Evolutionary conservation across 2,329 filamentous ascomycete species (phyloP).

Genomic region (Ilyonectria sp.): DNA sequence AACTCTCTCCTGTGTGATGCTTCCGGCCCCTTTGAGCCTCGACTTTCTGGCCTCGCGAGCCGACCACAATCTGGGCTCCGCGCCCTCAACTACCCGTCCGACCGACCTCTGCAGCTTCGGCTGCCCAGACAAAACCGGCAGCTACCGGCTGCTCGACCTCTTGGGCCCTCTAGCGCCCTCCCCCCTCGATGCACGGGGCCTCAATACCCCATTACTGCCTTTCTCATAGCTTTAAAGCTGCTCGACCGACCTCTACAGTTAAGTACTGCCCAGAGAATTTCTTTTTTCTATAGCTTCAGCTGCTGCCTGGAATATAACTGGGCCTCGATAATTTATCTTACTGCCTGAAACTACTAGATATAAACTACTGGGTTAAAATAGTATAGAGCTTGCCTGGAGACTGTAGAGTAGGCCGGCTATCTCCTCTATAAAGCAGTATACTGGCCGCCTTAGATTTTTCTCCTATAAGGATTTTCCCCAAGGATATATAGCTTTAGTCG

Average conservation of each 20-base stretch:
- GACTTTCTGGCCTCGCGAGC: too few relatives aligned
- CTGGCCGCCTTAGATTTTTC: slow-evolving; percentile 25
- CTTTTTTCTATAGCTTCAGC: slow-evolving; percentile 25
- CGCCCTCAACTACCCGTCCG: too few relatives aligned
- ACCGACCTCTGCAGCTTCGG: slow-evolving; percentile 33
- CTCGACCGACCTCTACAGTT: slow-evolving; percentile 31
- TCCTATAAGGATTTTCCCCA: slow-evolving; percentile 26
- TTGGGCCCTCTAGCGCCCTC: slow-evolving; percentile 16
- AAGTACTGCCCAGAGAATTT: slow-evolving; percentile 28
- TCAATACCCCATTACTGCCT: slow-evolving; percentile 1
- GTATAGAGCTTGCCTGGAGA: slow-evolving; percentile 33
- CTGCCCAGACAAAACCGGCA: slow-evolving; percentile 26
- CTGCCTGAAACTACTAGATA: neutral
- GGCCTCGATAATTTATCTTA: slow-evolving; percentile 18
- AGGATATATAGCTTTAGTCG: slow-evolving; percentile 21
- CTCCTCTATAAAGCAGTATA: slow-evolving; percentile 17
- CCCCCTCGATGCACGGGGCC: neutral
- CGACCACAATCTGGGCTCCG: too few relatives aligned
- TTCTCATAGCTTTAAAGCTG: neutral
- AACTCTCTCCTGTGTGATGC: too few relatives aligned
- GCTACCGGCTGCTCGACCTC: slow-evolving; percentile 22
- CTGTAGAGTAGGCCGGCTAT: slow-evolving; percentile 12
- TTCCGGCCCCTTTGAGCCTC: too few relatives aligned
- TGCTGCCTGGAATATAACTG: slow-evolving; percentile 21
- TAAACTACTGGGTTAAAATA: slow-evolving; percentile 22